Conservation (phyloP, 768 basidiomycete genomes). For the Trichaptum fuscoviolaceum region DNA sequence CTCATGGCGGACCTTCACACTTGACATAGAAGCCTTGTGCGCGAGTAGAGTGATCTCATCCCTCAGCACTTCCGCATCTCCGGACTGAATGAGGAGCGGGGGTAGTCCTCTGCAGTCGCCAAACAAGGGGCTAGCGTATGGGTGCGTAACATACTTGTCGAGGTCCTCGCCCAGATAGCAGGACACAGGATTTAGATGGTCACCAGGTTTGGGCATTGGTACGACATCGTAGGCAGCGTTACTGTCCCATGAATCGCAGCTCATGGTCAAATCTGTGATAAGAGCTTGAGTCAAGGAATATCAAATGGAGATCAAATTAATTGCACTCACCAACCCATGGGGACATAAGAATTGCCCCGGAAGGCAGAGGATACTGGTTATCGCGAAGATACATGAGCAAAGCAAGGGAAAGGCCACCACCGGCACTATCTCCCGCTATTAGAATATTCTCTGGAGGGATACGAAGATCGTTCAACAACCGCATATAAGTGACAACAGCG, state of each 20-base stretch:
- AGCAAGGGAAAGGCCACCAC: conserved; percentile 82
- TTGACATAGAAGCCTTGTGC: conserved; percentile 85
- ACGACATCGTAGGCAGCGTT: conserved; percentile 86
- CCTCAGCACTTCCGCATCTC: conserved; percentile 91
- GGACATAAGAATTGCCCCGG: conserved; percentile 83
- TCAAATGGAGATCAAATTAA: conserved; percentile 4
- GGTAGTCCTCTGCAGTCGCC: conserved; percentile 84
- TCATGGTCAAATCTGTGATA: conserved; percentile 81
- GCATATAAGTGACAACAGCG: conserved; percentile 79
- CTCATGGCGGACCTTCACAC: conserved; percentile 84
- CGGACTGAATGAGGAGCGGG: conserved; percentile 85
- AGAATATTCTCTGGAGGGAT: conserved; percentile 91
- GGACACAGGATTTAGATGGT: conserved; percentile 90
- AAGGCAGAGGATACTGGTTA: conserved; percentile 76
- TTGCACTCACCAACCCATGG: conserved; percentile 85
- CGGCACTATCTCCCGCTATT: conserved; percentile 88
- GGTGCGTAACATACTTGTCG: conserved; percentile 85
- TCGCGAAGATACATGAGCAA: conserved; percentile 94
- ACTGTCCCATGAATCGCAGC: conserved; percentile 97
- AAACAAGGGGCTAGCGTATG: conserved; percentile 93
- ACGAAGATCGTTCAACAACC: conserved; percentile 80
- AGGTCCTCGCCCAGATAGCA: conserved; percentile 84
- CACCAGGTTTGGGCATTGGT: conserved; percentile 61
- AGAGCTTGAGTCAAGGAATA: conserved; percentile 6
- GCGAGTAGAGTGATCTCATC: conserved; percentile 91